Percentiles rank a stretch among this genome's conserved stretches.
These are phyloP conservation scores for Pestalotiopsis sp. DNA, from an alignment of 2,329 filamentous ascomycete species.

Conservation along the genomic window DNA sequence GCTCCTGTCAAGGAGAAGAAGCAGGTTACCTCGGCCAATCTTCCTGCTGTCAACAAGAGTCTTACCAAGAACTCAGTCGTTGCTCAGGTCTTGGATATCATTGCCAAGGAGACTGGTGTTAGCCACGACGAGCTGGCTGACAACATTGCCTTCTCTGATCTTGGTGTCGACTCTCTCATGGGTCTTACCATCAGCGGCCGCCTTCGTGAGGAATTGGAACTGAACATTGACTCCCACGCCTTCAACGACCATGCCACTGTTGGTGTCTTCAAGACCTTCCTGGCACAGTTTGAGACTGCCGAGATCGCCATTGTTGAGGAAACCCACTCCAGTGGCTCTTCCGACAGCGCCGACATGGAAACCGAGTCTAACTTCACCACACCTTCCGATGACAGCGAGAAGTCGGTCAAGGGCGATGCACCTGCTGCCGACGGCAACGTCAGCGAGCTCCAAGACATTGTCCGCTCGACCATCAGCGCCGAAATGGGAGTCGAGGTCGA, in stretches of 20 bases:
- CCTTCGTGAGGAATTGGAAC: constrained; percentile 58
- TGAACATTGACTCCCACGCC: constrained; percentile 53
- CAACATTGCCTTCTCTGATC: constrained; percentile 56
- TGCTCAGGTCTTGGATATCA: constrained; percentile 50
- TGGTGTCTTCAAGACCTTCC: constrained; percentile 51
- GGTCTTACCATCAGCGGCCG: constrained; percentile 58
- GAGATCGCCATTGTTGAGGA: constrained; percentile 31
- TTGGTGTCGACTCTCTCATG: constrained; percentile 65
- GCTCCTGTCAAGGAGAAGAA: constrained; percentile 42
- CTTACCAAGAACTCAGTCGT: constrained; percentile 46
- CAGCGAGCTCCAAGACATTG: constrained; percentile 49
- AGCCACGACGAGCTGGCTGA: constrained; percentile 56
- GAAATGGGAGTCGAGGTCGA: constrained; percentile 73
- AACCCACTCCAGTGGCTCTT: constrained; percentile 32
- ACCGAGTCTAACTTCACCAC: constrained; percentile 55
- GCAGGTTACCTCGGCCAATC: constrained; percentile 46
- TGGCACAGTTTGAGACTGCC: constrained; percentile 35
- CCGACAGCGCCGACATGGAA: constrained; percentile 47
- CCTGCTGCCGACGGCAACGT: constrained; percentile 37
- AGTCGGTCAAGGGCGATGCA: constrained; percentile 42
- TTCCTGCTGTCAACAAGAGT: constrained; percentile 52
- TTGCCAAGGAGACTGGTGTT: constrained; percentile 59
- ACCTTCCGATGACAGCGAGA: constrained; percentile 53
- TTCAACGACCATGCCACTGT: constrained; percentile 58
- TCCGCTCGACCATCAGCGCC: constrained; percentile 68